A percentile compares a stretch with the other conserved stretches of the same genome.
These are phyloP conservation scores for Botryotinia narcissicola DNA, from an alignment of 2,329 filamentous ascomycete species.

Conservation along the genomic window DNA sequence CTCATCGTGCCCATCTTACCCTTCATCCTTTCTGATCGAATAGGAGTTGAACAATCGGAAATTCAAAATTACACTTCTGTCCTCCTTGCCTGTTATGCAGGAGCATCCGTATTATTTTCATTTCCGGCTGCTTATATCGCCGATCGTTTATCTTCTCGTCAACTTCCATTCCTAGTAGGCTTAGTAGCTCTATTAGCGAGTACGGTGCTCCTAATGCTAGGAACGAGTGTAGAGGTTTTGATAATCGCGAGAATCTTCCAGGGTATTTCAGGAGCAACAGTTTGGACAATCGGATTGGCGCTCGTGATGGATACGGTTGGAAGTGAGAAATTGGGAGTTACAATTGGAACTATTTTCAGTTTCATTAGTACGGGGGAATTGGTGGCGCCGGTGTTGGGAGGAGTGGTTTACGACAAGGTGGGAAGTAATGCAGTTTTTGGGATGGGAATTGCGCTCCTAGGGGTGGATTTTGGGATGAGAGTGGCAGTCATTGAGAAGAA, in stretches of 20 bases:
- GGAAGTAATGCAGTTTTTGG: conserved; percentile 60
- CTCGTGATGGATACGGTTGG: conserved; percentile 69
- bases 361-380: conserved; percentile 58
- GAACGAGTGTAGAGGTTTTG: conserved; percentile 57
- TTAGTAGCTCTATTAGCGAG: conserved; percentile 56
- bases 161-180: conserved; percentile 57
- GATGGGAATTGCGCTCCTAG: conserved; percentile 52
- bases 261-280: conserved; percentile 65
- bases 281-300: conserved; percentile 72
- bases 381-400: conserved; percentile 57
- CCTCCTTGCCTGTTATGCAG: conserved; percentile 54
- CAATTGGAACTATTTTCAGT: conserved; percentile 60
- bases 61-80: conserved; percentile 53
- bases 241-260: conserved; percentile 65
- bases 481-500: conserved; percentile 63
- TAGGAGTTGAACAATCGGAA: conserved; percentile 47
- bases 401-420: conserved; percentile 56
- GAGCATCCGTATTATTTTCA: conserved; percentile 50
- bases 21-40: conserved; percentile 53
- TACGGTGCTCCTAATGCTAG: conserved; percentile 66
- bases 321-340: conserved; percentile 57
- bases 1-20: conserved; percentile 58
- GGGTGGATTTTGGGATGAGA: conserved; percentile 58
- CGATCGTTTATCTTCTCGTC: conserved; percentile 52
- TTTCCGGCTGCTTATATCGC: conserved; percentile 54